Conservation (phyloP, 2,329 filamentous ascomycete species). For the Calonectria montana region DNA sequence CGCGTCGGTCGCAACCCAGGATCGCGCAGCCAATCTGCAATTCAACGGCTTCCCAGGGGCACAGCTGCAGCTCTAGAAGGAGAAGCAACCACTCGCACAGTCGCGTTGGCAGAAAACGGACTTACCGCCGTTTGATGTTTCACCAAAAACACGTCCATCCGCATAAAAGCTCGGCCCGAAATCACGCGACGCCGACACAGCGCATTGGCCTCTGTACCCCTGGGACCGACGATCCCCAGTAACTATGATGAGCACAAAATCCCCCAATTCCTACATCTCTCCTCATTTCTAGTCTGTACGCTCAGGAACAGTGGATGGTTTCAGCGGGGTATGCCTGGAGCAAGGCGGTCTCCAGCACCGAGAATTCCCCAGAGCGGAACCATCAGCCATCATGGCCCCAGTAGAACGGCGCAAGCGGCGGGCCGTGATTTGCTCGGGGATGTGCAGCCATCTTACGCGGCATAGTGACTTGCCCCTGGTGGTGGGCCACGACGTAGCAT, state of each 20-base stretch:
- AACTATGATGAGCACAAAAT: neutral
- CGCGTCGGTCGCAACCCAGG: neutral
- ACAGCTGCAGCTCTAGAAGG: neutral
- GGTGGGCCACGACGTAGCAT: neutral
- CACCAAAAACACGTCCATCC: neutral
- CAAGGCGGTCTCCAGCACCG: neutral
- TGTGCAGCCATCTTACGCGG: neutral
- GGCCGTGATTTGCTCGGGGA: neutral
- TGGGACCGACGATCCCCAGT: neutral
- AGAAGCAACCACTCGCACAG: neutral
- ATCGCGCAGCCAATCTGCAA: neutral
- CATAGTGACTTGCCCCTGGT: neutral
- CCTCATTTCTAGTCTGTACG: neutral
- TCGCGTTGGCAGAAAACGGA: neutral
- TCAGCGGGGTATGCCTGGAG: neutral
- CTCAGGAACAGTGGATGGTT: neutral
- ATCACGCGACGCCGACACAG: neutral
- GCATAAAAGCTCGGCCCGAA: slow-evolving; percentile 7
- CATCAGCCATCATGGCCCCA: neutral
- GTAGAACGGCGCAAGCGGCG: neutral
- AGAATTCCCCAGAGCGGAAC: neutral
- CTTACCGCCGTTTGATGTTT: slow-evolving; percentile 9
- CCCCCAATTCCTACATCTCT: neutral
- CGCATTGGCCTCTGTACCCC: neutral
- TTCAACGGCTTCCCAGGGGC: neutral